Base-by-base conservation (phyloP, 164 flowering plant species). In the Tetrastigma voinierianum region DNA sequence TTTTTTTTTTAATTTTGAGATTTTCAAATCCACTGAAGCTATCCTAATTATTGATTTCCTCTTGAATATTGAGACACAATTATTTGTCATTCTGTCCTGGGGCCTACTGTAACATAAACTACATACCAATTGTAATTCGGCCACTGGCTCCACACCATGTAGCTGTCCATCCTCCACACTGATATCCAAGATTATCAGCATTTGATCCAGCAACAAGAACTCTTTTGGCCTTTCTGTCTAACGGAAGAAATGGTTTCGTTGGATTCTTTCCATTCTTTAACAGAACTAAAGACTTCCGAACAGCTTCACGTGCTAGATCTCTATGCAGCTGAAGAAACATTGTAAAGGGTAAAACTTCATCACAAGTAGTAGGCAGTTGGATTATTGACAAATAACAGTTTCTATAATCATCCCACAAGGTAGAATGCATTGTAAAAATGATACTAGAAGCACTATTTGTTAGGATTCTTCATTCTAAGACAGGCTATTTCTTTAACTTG, bases 141-240 rank as follows among this genome's bases (percentile, higher is more conserved):
- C 98, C 98, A 69, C 93, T 78, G 45, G 32, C 49, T 47, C 98
- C 96, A 46, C 78, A 49, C 95, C 93, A 87, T 46, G 85, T 75
- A 55, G 65, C 76, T 15, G 98, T 90, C 96, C 96, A 93, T 23
- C 98, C 98, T 67, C 98, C 98, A 65, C 98, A 90, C 51, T 86
- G 98, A 65, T 78, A 90, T 16, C 98, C 98, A 60, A 93, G 87
- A 82, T 93, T 80, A 79, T 93, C 88, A 75, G 96, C 96, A 82
- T 89, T 93, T 15, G 76, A 70, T 73, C 98, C 98, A 58, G 85
- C 82, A 70, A 89, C 85, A 64, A 93, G 91, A 67, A 93, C 83
- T 64, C 72, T 88, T 69, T 74, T 77, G 7, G 86, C 90, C 65
- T 80, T 83, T 79, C 62, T 84, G 64, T 86, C 84, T 64, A 93